Conservation (phyloP, 768 basidiomycete genomes). For the Tephrocybe sp. region DNA sequence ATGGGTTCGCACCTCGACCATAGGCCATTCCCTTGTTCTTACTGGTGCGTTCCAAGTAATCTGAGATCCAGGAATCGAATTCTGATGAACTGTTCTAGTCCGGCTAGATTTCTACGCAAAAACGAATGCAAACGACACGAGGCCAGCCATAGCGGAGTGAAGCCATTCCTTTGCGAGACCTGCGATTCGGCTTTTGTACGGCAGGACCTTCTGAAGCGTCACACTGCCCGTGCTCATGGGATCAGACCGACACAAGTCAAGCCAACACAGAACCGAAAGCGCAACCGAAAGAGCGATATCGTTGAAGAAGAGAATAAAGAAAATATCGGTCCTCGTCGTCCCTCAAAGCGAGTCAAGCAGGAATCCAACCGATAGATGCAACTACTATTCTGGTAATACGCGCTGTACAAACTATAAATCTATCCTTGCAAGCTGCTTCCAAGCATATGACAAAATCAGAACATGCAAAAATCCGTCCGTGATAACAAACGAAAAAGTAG, state of each 20-base stretch:
- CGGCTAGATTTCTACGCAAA: slow-evolving; percentile 64
- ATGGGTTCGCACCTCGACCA: slow-evolving; percentile 72
- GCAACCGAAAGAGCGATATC: slow-evolving; percentile 7
- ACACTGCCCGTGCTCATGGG: slow-evolving; percentile 56
- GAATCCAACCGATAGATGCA: neutral
- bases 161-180: slow-evolving; percentile 57
- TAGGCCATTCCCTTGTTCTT: slow-evolving; percentile 58
- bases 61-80: neutral
- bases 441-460: no score
- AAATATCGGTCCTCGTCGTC: neutral
- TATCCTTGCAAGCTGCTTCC: neutral
- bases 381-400: neutral
- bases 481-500: no score
- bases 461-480: no score
- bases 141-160: slow-evolving; percentile 54
- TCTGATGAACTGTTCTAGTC: slow-evolving; percentile 31
- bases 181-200: slow-evolving; percentile 62
- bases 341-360: slow-evolving; percentile 9
- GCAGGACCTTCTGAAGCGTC: slow-evolving; percentile 66
- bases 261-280: slow-evolving; percentile 23
- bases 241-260: slow-evolving; percentile 30
- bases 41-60: slow-evolving; percentile 47
- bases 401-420: slow-evolving; percentile 2
- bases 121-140: slow-evolving; percentile 80
- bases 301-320: slow-evolving; percentile 6